Conservation (phyloP, 192 early-diverging fungal species). For the Coemansia sp. region DNA sequence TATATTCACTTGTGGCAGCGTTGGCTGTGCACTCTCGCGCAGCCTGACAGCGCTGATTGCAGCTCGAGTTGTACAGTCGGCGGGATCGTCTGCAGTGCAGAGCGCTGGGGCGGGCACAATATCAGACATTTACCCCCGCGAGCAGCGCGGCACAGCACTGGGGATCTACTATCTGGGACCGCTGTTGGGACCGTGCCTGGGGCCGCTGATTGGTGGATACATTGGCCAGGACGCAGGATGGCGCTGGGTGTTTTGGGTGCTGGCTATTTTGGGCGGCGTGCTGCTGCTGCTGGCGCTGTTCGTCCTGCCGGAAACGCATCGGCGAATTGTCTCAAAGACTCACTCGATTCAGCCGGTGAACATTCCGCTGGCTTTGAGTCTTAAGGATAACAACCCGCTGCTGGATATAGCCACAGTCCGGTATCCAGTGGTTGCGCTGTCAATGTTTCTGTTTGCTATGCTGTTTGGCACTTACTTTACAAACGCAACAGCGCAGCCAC, state of each 20-base stretch:
- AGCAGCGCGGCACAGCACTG: conserved; percentile 58
- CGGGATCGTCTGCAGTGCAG: conserved; percentile 55
- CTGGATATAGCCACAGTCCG: conserved; percentile 23
- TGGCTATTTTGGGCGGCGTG: conserved; percentile 56
- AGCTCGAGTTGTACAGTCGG: conserved; percentile 53
- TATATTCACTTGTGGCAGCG: conserved; percentile 46
- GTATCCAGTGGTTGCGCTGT: conserved; percentile 39
- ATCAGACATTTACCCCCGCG: conserved; percentile 55
- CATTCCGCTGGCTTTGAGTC: conserved; percentile 21
- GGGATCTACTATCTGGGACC: conserved; percentile 57
- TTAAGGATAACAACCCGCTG: conserved; percentile 46
- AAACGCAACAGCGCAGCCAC: conserved; percentile 48
- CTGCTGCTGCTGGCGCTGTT: conserved; percentile 54
- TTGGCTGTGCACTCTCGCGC: conserved; percentile 52
- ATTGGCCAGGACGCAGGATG: conserved; percentile 53
- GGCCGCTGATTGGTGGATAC: conserved; percentile 59
- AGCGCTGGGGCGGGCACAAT: conserved; percentile 57
- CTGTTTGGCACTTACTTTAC: conserved; percentile 58
- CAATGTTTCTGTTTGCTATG: conserved; percentile 47
- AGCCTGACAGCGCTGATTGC: conserved; percentile 36
- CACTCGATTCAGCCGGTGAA: conserved; percentile 37
- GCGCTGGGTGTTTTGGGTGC: conserved; percentile 63
- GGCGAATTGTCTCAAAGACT: conserved; percentile 33
- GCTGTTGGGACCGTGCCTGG: conserved; percentile 56
- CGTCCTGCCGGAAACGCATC: conserved; percentile 63